Evolutionary conservation across 768 basidiomycete species (phyloP).

Genomic region (Dentipellis sp.): DNA sequence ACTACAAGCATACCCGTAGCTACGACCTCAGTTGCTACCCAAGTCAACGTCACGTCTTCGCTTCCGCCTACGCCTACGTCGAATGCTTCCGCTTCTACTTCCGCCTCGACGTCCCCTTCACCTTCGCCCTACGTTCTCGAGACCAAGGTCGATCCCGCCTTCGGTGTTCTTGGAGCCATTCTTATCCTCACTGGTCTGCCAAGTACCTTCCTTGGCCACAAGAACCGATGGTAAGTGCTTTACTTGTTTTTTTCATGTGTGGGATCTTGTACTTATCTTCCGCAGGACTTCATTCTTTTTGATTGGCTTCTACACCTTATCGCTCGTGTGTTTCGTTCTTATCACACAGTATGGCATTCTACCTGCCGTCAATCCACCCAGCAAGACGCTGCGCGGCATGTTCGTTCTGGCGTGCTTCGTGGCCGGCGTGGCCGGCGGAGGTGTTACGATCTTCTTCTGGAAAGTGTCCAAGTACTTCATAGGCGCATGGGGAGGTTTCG

Average conservation of each 20-base stretch:
- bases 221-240: constrained; percentile 77
- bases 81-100: constrained; percentile 5
- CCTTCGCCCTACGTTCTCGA: constrained; percentile 31
- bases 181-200: constrained; percentile 87
- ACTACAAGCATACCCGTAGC: constrained; percentile 39
- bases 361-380: constrained; percentile 76
- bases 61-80: constrained; percentile 36
- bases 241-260: constrained; percentile 7
- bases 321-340: constrained; percentile 79
- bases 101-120: constrained; percentile 25
- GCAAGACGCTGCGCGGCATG: constrained; percentile 71
- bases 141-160: constrained; percentile 78
- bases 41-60: constrained; percentile 54
- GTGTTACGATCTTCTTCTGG: constrained; percentile 87
- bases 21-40: constrained; percentile 49
- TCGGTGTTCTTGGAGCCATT: constrained; percentile 80
- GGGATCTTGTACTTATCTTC: constrained; percentile 12
- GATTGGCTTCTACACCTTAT: constrained; percentile 82
- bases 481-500: constrained; percentile 82
- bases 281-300: constrained; percentile 88
- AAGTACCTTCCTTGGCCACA: constrained; percentile 87
- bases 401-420: constrained; percentile 79
- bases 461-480: constrained; percentile 78
- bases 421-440: constrained; percentile 79
- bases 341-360: constrained; percentile 85